Conservation (phyloP, 805 yeast species). For the Ogataea naganishii region DNA sequence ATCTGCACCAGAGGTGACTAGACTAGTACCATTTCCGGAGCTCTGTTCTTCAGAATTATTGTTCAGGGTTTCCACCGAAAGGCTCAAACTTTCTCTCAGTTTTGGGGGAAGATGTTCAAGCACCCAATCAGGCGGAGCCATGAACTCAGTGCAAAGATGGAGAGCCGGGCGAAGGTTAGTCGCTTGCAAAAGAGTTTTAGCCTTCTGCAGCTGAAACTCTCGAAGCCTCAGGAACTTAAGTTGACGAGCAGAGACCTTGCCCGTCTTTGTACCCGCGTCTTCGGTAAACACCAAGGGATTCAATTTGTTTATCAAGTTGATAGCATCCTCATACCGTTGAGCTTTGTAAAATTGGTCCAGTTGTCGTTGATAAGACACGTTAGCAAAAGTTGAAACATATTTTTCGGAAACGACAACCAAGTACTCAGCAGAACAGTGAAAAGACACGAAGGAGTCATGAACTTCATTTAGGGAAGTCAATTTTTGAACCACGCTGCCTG, state of each 20-base stretch:
- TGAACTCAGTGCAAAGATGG: constrained; percentile 37
- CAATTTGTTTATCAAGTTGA: constrained; percentile 28
- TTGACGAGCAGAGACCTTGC: constrained; percentile 16
- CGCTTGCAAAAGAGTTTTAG: constrained; percentile 21
- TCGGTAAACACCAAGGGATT: constrained; percentile 15
- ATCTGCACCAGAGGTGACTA: too few relatives aligned
- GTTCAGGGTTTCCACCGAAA: too few relatives aligned
- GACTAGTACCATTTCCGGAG: too few relatives aligned
- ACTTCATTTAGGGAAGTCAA: constrained; percentile 4
- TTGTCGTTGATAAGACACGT: constrained; percentile 23
- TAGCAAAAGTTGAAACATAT: constrained; percentile 18
- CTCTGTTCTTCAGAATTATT: too few relatives aligned
- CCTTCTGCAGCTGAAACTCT: constrained; percentile 34
- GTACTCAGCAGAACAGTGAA: constrained; percentile 16
- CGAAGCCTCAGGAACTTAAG: constrained; percentile 28
- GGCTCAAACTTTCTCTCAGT: constrained; percentile 4
- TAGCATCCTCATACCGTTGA: constrained; percentile 32
- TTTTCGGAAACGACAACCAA: constrained; percentile 21
- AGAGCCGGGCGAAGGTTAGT: constrained; percentile 28
- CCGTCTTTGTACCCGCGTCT: constrained; percentile 1
- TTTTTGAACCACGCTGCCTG: constrained; percentile 27
- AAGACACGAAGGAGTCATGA: constrained; percentile 5
- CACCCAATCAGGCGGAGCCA: constrained; percentile 53
- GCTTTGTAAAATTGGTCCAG: constrained; percentile 20
- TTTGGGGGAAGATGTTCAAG: constrained; percentile 35